Percentiles rank a stretch among this genome's conserved stretches.
These are phyloP conservation scores for Lasiodiplodia theobromae DNA, from an alignment of 2,329 filamentous ascomycete genomes.

Conservation along the genomic window DNA sequence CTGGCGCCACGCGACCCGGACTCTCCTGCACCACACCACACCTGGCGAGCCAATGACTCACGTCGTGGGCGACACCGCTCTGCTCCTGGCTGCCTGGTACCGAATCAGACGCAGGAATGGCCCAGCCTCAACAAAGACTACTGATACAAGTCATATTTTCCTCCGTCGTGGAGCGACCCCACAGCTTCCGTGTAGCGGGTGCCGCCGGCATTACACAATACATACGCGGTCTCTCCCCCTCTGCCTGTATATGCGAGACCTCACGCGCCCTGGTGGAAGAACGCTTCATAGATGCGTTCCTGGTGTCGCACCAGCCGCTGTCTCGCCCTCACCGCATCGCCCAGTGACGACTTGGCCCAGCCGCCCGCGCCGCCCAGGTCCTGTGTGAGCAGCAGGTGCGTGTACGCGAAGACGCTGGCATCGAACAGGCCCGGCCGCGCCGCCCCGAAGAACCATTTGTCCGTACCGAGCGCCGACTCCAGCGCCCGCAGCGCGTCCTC, in stretches of 20 bases:
- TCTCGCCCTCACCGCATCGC: constrained; percentile 62
- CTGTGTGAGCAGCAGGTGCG: constrained; percentile 76
- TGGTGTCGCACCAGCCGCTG: constrained; percentile 71
- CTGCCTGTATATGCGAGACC: no score
- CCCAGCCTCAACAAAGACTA: background rate
- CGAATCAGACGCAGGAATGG: constrained; percentile 3
- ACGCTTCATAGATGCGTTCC: constrained; percentile 61
- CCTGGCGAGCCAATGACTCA: constrained; percentile 23
- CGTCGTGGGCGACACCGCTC: background rate
- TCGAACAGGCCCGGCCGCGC: constrained; percentile 77
- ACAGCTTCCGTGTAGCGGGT: background rate
- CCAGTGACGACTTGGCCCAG: constrained; percentile 71
- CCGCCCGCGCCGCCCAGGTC: constrained; percentile 54
- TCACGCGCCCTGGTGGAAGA: constrained; percentile 46
- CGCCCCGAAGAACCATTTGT: constrained; percentile 68
- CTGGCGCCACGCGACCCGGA: constrained; percentile 6
- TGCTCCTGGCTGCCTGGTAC: background rate
- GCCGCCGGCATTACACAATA: constrained; percentile 15
- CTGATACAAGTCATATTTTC: constrained; percentile 10
- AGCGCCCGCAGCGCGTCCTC: constrained; percentile 69
- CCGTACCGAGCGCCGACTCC: constrained; percentile 63
- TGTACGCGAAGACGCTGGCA: constrained; percentile 89
- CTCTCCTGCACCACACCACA: background rate
- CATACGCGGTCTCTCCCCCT: background rate
- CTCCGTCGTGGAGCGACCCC: background rate